Evolutionary conservation across 495 filamentous ascomycete species (phyloP).

Genomic region (Penicillium canescens): DNA sequence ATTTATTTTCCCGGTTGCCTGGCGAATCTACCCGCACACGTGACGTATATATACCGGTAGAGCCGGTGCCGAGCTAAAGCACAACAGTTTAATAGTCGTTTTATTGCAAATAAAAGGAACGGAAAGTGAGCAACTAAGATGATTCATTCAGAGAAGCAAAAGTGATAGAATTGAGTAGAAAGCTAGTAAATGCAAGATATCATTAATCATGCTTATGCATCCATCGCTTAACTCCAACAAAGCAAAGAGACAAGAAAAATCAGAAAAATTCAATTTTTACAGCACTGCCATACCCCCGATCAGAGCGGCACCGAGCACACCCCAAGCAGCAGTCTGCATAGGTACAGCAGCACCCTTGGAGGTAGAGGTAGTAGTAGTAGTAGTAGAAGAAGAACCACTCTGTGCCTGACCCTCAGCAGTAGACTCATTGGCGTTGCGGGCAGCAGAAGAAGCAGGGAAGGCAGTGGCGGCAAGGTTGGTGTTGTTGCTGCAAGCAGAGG

Average conservation of each 20-base stretch:
- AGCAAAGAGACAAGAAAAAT: not conserved
- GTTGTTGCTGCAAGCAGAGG: conserved; percentile 51
- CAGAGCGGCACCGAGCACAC: conserved; percentile 30
- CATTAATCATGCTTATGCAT: not conserved
- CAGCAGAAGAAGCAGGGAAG: conserved; percentile 31
- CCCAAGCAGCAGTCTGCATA: conserved; percentile 37
- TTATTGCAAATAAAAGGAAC: not conserved
- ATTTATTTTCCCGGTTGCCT: not conserved
- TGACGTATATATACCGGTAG: not conserved
- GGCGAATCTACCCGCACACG: conserved; percentile 4
- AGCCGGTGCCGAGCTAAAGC: too few species aligned
- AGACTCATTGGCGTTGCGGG: conserved; percentile 40
- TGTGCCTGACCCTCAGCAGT: conserved; percentile 29
- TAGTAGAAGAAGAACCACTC: conserved; percentile 16
- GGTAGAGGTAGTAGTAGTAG: conserved; percentile 19
- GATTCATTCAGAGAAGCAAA: not conserved
- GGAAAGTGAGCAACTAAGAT: not conserved
- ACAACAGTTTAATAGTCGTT: not conserved
- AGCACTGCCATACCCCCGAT: conserved; percentile 32
- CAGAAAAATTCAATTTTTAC: conserved; percentile 8
- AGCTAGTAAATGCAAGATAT: not conserved
- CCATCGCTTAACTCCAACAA: not conserved
- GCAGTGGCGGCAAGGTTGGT: conserved; percentile 44
- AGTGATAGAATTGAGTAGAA: not conserved
- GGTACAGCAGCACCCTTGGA: conserved; percentile 26